Conservation (phyloP, 352 stramenopile species). For the Globisporangium cystogenes region DNA sequence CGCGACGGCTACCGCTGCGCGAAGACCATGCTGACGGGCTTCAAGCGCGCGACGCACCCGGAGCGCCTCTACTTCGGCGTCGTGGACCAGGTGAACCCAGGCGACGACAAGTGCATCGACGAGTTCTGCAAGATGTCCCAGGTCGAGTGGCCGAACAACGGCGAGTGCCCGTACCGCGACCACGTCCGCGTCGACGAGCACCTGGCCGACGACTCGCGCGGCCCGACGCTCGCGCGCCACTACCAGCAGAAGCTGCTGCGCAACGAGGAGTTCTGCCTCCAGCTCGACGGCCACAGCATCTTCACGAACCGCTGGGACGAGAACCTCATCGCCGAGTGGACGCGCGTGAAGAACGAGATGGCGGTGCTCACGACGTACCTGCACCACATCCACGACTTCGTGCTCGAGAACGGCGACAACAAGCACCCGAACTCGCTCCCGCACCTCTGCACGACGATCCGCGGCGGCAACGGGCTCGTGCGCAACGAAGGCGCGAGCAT, state of each 20-base stretch:
- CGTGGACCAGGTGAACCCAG: slow-evolving; percentile 75
- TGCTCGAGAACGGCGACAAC: slow-evolving; percentile 77
- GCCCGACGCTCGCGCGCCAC: slow-evolving; percentile 72
- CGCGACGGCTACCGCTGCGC: slow-evolving; percentile 74
- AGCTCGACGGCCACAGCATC: slow-evolving; percentile 81
- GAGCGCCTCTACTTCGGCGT: slow-evolving; percentile 76
- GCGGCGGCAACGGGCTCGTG: slow-evolving; percentile 58
- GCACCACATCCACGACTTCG: slow-evolving; percentile 80
- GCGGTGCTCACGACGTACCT: slow-evolving; percentile 77
- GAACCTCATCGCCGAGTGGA: slow-evolving; percentile 70
- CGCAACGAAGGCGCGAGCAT: slow-evolving; percentile 77
- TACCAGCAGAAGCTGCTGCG: slow-evolving; percentile 75
- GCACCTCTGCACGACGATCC: slow-evolving; percentile 72
- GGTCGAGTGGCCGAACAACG: slow-evolving; percentile 53
- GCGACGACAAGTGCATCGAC: slow-evolving; percentile 63
- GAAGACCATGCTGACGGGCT: slow-evolving; percentile 76
- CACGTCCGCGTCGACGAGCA: slow-evolving; percentile 73
- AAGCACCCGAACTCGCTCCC: slow-evolving; percentile 47
- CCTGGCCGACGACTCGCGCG: slow-evolving; percentile 60
- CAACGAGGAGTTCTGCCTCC: slow-evolving; percentile 80
- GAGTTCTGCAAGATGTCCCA: slow-evolving; percentile 78
- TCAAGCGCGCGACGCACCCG: slow-evolving; percentile 64
- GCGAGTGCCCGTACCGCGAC: slow-evolving; percentile 57
- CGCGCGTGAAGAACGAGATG: slow-evolving; percentile 76
- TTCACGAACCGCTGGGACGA: slow-evolving; percentile 85